Conservation (phyloP, 805 yeast genomes). For the Kockiozyma suomiensis region DNA sequence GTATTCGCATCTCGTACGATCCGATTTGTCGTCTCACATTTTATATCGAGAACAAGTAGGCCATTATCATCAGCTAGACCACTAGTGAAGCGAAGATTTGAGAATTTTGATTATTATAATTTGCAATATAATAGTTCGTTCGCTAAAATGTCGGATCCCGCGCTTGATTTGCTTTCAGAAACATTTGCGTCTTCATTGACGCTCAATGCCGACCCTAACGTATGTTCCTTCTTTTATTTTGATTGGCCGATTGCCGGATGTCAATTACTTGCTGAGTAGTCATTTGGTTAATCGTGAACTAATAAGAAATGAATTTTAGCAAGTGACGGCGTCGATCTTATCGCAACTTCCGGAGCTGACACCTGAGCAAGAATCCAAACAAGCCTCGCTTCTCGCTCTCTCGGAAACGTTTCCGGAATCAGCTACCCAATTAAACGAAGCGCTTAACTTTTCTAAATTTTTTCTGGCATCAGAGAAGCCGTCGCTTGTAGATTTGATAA, state of each 20-base stretch:
- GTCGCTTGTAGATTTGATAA: constrained; percentile 68
- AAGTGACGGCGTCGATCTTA: constrained; percentile 31
- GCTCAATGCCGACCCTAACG: constrained; percentile 29
- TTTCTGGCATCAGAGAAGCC: constrained; percentile 64
- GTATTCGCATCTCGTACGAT: too few species aligned
- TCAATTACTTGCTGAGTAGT: too few species aligned
- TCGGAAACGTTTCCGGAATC: constrained; percentile 62
- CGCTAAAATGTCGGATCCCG: constrained; percentile 30
- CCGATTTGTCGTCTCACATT: background rate
- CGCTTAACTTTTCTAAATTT: constrained; percentile 63
- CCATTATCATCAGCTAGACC: too few species aligned
- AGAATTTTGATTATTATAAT: too few species aligned
- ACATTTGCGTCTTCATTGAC: constrained; percentile 29
- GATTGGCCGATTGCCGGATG: too few species aligned
- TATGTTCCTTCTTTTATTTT: background rate
- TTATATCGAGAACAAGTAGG: too few species aligned
- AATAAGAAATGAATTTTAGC: background rate
- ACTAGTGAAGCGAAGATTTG: too few species aligned
- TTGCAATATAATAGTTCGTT: too few species aligned
- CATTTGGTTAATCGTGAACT: background rate
- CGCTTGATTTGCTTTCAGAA: constrained; percentile 33
- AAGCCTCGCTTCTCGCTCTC: constrained; percentile 78
- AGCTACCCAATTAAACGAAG: constrained; percentile 62
- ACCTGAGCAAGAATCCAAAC: constrained; percentile 64
- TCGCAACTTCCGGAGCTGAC: constrained; percentile 37